Evolutionary conservation across 2,329 filamentous ascomycete species (phyloP).

Genomic region (Cladosporium sp.): DNA sequence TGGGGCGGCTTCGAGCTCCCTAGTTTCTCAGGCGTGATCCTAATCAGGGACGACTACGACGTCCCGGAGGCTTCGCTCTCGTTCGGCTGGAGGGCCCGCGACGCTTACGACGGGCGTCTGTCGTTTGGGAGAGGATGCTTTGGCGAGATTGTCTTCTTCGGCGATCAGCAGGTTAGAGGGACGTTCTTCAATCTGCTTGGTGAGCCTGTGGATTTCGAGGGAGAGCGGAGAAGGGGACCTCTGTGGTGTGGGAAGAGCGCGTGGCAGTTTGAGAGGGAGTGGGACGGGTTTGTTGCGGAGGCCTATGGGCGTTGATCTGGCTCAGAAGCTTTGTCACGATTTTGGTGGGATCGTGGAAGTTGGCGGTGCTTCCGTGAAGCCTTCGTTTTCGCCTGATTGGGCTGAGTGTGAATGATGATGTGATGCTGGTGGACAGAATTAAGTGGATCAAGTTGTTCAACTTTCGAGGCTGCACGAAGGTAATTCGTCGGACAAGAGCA

Average conservation of each 20-base stretch:
- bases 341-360: no score
- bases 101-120: slow-evolving; percentile 21
- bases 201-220: slow-evolving; percentile 25
- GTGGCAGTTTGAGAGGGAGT: slow-evolving; percentile 26
- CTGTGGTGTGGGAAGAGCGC: slow-evolving; percentile 17
- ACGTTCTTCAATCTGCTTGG: slow-evolving; percentile 25
- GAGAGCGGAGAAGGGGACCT: slow-evolving; percentile 19
- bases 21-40: slow-evolving; percentile 38
- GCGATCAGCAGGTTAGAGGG: slow-evolving; percentile 17
- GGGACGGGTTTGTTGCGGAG: slow-evolving; percentile 20
- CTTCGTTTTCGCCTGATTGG: no score
- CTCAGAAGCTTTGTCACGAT: background rate
- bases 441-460: no score
- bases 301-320: slow-evolving; percentile 22
- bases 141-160: slow-evolving; percentile 29
- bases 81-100: slow-evolving; percentile 30
- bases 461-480: no score
- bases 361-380: no score
- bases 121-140: slow-evolving; percentile 30
- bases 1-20: slow-evolving; percentile 46
- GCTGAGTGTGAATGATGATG: no score
- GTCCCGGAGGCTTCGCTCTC: slow-evolving; percentile 14
- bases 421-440: no score
- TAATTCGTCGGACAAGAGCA: no score
- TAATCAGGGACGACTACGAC: slow-evolving; percentile 28